Conservation (phyloP, 1,139 yeast species). For the Arxiozyma heterogenica region DNA sequence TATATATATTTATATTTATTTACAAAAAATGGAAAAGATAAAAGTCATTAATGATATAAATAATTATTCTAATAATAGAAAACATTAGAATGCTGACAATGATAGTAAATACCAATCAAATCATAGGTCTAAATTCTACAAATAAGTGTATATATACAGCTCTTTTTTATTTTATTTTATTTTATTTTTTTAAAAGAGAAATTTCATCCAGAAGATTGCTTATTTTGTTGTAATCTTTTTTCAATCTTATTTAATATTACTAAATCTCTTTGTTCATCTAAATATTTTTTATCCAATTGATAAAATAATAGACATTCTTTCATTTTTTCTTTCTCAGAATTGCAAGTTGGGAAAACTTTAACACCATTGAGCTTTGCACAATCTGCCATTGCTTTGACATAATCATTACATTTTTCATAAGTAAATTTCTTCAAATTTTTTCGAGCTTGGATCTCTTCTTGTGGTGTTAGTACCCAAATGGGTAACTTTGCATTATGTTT, state of each 20-base stretch:
- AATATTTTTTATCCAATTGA: constrained; percentile 51
- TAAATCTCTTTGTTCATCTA: constrained; percentile 63
- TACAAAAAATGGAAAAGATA: neutral
- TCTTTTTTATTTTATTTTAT: too few species aligned
- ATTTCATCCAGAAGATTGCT: neutral
- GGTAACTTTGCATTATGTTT: constrained; percentile 38
- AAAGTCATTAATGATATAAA: neutral
- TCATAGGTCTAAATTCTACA: neutral
- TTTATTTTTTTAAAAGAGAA: neutral
- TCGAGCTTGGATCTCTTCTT: constrained; percentile 74
- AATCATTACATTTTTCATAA: constrained; percentile 60
- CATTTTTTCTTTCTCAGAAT: constrained; percentile 53
- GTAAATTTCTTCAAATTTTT: constrained; percentile 71
- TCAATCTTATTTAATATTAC: constrained; percentile 49
- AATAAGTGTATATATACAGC: too few species aligned
- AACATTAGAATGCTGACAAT: neutral
- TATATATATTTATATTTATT: too few species aligned
- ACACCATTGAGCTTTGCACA: constrained; percentile 49
- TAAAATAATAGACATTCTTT: constrained; percentile 60
- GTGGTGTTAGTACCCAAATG: constrained; percentile 76
- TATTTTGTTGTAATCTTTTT: constrained; percentile 8
- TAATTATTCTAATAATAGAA: too few species aligned
- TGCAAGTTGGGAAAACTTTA: constrained; percentile 49
- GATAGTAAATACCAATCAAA: neutral
- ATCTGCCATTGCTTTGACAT: constrained; percentile 46